Conservation (phyloP, 192 early-diverging fungal genomes). For the Gigaspora rosea region DNA sequence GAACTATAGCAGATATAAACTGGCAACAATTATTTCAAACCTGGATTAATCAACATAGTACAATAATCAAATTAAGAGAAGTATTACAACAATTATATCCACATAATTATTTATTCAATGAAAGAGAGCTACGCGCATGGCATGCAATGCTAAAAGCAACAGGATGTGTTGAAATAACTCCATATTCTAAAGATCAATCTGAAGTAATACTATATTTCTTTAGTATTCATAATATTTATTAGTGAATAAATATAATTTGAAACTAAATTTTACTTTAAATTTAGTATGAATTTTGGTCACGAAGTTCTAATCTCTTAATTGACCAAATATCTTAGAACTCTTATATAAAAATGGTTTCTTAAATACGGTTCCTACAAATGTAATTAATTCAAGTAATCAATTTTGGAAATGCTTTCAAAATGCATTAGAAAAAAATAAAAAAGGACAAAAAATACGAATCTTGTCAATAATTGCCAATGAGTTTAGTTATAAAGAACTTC, state of each 20-base stretch:
- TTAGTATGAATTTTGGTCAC: background rate
- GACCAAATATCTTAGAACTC: background rate
- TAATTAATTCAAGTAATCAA: background rate
- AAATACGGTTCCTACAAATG: background rate
- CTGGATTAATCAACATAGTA: no score
- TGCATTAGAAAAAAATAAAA: background rate
- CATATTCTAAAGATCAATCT: background rate
- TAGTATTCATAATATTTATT: no score
- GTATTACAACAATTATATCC: no score
- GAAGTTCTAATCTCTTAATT: background rate
- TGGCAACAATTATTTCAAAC: no score
- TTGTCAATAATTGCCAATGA: background rate
- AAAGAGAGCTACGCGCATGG: background rate
- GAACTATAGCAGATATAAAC: no score
- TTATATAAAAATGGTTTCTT: background rate
- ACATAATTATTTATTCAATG: background rate
- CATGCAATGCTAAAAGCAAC: background rate
- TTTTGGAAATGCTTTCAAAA: no score
- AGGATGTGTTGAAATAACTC: background rate
- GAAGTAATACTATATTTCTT: background rate
- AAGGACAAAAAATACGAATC: background rate
- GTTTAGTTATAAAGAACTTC: no score
- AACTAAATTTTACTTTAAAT: background rate
- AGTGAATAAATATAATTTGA: background rate
- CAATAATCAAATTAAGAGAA: no score